These are phyloP conservation scores for Trebouxia gelatinosa DNA, from an alignment of 163 green algal genomes.

Conservation along the genomic window DNA sequence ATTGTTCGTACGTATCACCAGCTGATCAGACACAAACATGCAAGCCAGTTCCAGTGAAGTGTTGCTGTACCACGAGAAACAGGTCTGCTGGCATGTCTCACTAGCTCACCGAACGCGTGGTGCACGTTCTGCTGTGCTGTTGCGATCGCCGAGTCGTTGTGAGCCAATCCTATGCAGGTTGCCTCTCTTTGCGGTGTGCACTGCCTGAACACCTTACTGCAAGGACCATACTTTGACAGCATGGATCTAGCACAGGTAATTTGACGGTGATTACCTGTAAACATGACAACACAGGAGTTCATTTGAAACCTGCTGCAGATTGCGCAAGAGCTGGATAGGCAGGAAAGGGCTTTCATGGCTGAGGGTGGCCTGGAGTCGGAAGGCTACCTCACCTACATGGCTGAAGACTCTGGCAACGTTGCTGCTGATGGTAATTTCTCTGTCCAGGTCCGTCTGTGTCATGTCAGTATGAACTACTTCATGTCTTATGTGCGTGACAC, in stretches of 20 bases:
- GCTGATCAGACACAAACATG: background rate
- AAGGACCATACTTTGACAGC: conserved; percentile 78
- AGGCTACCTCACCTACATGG: conserved; percentile 48
- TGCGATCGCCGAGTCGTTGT: background rate
- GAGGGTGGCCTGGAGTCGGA: conserved; percentile 49
- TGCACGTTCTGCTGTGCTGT: too few species aligned
- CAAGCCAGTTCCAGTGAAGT: background rate
- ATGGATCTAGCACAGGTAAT: conserved; percentile 63
- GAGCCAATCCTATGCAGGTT: conserved; percentile 56
- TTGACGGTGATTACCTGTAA: background rate
- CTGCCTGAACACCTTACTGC: conserved; percentile 87
- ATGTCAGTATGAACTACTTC: too few species aligned
- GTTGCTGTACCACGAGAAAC: conserved; percentile 68
- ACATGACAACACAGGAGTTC: background rate
- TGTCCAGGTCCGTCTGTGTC: conserved; percentile 73
- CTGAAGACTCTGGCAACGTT: conserved; percentile 73
- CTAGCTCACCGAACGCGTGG: background rate
- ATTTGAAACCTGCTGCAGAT: conserved; percentile 56
- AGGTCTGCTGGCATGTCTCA: conserved; percentile 34
- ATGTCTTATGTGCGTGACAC: too few species aligned
- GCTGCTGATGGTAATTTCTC: conserved; percentile 80
- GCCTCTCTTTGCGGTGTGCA: conserved; percentile 84
- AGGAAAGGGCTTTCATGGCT: conserved; percentile 71
- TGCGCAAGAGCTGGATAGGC: conserved; percentile 73
- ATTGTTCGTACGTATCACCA: background rate